Percentiles rank a stretch among this genome's conserved stretches.
phyloP scores from a whole-genome alignment of 345 rosid species.

The Diplotaxis tenuifolia region DNA sequence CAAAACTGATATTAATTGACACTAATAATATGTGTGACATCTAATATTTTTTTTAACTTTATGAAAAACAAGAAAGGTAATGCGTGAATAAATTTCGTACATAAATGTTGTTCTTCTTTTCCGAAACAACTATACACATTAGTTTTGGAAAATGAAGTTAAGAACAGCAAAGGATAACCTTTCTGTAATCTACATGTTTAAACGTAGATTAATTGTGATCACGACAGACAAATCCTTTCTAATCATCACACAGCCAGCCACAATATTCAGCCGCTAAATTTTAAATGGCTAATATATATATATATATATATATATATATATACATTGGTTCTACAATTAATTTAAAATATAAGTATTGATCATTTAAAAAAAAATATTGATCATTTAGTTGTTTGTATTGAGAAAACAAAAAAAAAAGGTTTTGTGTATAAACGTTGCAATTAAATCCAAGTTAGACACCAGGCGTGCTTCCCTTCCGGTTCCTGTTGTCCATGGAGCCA shows the following conservation, averaged over 20 bases:
- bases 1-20: not conserved
- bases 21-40: not conserved
- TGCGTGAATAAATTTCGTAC: not conserved
- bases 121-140: not conserved
- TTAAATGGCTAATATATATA: no score
- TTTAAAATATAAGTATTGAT: no score
- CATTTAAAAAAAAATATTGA: no score
- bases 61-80: not conserved
- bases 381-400: no score
- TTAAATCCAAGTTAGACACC: not conserved
- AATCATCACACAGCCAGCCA: no score
- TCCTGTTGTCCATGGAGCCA: not conserved
- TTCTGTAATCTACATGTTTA: no score
- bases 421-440: not conserved
- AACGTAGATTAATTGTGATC: no score
- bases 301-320: no score
- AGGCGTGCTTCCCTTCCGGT: not conserved
- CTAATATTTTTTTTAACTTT: not conserved
- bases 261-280: no score
- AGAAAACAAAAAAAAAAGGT: not conserved
- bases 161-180: not conserved
- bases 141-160: not conserved
- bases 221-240: no score
- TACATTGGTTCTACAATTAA: no score
- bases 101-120: not conserved